Evolutionary conservation across 371 early-diverging fungal species (phyloP).

Genomic region (Chytridium lagenaria): DNA sequence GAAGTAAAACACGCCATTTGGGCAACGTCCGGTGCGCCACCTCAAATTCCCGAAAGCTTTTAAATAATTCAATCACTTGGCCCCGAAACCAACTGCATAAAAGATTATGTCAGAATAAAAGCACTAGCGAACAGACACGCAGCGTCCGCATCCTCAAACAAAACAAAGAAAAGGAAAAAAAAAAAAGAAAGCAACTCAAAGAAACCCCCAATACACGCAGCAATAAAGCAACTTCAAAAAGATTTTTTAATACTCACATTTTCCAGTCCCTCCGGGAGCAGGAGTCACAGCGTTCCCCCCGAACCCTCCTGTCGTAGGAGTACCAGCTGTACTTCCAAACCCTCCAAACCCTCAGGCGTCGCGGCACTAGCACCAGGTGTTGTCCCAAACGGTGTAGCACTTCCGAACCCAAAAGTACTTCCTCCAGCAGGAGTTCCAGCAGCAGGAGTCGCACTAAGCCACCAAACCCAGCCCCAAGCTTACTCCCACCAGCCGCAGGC

Average conservation of each 20-base stretch:
- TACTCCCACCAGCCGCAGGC: constrained; percentile 5
- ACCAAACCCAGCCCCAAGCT: not conserved
- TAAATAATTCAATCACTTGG: no score
- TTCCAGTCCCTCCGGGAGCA: no score
- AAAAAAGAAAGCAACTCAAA: not conserved
- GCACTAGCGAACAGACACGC: no score
- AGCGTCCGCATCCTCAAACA: no score
- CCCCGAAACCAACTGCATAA: no score
- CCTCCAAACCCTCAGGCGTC: not conserved
- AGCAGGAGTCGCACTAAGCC: not conserved
- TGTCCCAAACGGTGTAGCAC: not conserved
- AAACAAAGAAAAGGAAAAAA: constrained; percentile 1
- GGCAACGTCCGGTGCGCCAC: no score
- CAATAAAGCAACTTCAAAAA: not conserved
- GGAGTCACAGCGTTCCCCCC: not conserved
- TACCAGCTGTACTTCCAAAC: not conserved
- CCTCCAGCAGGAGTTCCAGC: constrained; percentile 4
- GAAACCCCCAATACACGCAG: not conserved
- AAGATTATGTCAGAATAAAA: no score
- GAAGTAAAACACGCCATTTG: not conserved
- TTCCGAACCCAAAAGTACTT: not conserved
- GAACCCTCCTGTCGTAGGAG: not conserved
- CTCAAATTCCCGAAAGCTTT: no score
- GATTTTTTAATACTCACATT: no score
- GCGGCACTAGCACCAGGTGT: not conserved